Conservation (phyloP, 768 basidiomycete species). For the Sarcomyxa edulis region DNA sequence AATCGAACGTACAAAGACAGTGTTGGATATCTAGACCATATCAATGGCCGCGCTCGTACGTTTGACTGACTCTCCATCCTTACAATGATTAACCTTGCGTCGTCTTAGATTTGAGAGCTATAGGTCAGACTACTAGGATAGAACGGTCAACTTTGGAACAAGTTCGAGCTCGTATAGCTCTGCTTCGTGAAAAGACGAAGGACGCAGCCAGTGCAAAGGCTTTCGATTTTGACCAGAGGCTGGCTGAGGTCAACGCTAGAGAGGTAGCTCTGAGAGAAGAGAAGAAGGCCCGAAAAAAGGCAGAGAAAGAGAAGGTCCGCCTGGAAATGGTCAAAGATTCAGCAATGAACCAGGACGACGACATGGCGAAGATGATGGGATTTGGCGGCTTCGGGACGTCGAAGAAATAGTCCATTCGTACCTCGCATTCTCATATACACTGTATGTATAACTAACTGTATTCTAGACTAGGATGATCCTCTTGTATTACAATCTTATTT, state of each 20-base stretch:
- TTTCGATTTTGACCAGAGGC: conserved; percentile 91
- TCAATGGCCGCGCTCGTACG: conserved; percentile 92
- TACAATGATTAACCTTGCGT: conserved; percentile 3
- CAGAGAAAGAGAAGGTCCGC: conserved; percentile 67
- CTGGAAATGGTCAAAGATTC: conserved; percentile 53
- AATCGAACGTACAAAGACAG: conserved; percentile 91
- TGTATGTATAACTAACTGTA: conserved; percentile 23
- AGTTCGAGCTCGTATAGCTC: conserved; percentile 87
- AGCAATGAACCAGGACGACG: conserved; percentile 45
- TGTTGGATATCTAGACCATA: conserved; percentile 90
- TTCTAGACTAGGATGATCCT: too few species aligned
- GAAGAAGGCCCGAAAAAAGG: conserved; percentile 78
- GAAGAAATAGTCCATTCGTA: conserved; percentile 55
- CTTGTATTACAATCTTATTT: conserved; percentile 23
- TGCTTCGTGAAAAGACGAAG: conserved; percentile 82
- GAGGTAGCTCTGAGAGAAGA: conserved; percentile 63
- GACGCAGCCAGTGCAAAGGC: conserved; percentile 78
- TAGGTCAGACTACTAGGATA: conserved; percentile 96
- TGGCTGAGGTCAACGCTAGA: conserved; percentile 74
- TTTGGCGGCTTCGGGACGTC: conserved; percentile 85
- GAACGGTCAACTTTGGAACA: conserved; percentile 89
- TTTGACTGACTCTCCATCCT: conserved; percentile 13
- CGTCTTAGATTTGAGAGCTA: conserved; percentile 72
- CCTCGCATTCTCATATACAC: conserved; percentile 8
- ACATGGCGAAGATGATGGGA: conserved; percentile 84